phyloP scores from a whole-genome alignment of 2,329 filamentous ascomycete species.

The Colletotrichum camelliae region DNA sequence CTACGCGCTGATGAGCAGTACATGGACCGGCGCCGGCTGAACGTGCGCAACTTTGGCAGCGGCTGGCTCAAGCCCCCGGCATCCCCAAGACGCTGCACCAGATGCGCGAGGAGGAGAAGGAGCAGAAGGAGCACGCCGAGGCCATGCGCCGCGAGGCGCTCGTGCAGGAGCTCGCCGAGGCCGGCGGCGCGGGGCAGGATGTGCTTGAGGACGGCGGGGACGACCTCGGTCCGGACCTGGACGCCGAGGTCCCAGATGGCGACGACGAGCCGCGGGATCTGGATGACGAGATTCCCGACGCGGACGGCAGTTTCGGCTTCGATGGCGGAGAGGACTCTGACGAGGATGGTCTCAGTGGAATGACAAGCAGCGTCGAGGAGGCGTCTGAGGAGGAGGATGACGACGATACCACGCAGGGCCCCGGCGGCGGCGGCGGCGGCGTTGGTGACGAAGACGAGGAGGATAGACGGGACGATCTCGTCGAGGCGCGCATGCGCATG shows the following conservation, averaged over 20 bases:
- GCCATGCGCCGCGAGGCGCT: conserved; percentile 73
- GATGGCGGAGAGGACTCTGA: conserved; percentile 40
- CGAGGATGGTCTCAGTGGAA: conserved; percentile 32
- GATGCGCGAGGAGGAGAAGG: conserved; percentile 85
- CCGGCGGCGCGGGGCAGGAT: conserved; percentile 50
- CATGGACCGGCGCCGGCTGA: conserved; percentile 76
- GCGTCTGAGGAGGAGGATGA: conserved; percentile 40
- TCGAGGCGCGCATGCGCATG: conserved; percentile 55
- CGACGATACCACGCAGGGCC: conserved; percentile 34
- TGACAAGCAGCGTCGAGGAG: conserved; percentile 1
- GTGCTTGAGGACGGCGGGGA: conserved; percentile 51
- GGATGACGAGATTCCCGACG: conserved; percentile 78
- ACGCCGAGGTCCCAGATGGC: conserved; percentile 38
- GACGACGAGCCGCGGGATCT: conserved; percentile 60
- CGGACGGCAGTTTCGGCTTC: conserved; percentile 58
- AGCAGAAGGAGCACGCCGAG: conserved; percentile 85
- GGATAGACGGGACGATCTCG: conserved; percentile 52
- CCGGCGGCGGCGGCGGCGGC: conserved; percentile 23
- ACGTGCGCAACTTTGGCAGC: conserved; percentile 86
- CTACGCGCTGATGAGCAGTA: conserved; percentile 79
- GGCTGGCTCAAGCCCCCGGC: conserved; percentile 92
- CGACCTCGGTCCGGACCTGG: conserved; percentile 45
- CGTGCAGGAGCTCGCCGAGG: conserved; percentile 76
- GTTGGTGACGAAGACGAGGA: conserved; percentile 34
- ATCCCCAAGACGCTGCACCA: conserved; percentile 89